Conservation (phyloP, 345 rosid genomes). For the Euclidium syriacum region DNA sequence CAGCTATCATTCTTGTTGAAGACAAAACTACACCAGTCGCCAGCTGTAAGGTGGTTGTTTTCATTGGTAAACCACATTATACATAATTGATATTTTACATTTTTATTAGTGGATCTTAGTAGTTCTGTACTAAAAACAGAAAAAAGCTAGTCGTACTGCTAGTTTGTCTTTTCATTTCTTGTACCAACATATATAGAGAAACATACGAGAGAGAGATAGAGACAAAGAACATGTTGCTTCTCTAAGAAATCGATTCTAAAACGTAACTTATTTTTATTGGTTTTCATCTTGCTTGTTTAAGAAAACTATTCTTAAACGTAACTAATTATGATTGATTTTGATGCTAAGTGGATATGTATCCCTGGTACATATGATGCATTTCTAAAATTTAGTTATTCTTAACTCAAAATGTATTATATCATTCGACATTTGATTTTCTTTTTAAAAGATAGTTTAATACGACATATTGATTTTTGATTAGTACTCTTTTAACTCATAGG, state of each 20-base stretch:
- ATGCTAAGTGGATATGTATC: too few species aligned
- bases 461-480: too few species aligned
- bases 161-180: constrained; percentile 13
- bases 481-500: too few species aligned
- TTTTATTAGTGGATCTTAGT: neutral
- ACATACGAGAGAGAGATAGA: constrained; percentile 10
- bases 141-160: constrained; percentile 1
- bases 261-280: constrained; percentile 20
- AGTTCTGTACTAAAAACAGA: neutral
- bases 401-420: too few species aligned
- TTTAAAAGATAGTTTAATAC: too few species aligned
- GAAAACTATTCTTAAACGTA: constrained; percentile 18
- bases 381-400: too few species aligned
- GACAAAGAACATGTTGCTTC: constrained; percentile 31
- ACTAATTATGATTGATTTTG: neutral
- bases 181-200: constrained; percentile 21
- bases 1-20: constrained; percentile 17
- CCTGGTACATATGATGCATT: too few species aligned
- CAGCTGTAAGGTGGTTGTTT: constrained; percentile 15
- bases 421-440: too few species aligned
- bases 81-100: neutral
- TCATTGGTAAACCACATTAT: constrained; percentile 15
- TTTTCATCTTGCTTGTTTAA: neutral
- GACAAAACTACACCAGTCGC: constrained; percentile 16
- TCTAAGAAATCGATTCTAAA: constrained; percentile 17